Evolutionary conservation across 2,329 filamentous ascomycete genomes (phyloP), one percentile per base, ranked within the genome.

Genomic region (Alternaria brassicicola): DNA sequence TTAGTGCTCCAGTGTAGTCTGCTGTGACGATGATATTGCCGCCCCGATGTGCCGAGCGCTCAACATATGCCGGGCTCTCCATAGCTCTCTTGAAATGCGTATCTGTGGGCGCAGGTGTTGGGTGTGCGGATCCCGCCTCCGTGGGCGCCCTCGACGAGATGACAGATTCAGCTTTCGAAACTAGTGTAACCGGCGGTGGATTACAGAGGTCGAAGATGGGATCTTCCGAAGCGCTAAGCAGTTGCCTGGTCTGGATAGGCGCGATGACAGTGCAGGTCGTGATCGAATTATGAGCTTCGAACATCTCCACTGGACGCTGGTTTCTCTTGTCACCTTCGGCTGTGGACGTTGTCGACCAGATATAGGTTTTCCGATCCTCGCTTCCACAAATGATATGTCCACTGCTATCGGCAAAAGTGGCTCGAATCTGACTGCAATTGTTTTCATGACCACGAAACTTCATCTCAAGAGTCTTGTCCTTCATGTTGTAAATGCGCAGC

Each of bases 151-250:
- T 81, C 0, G 84, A 85, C 1, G 83, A 84, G 6, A 77, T 74
- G 49, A 78, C 73, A 15, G 84, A 84, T 68, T 95, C 91, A 19
- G 89, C 87, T 25, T 88, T 85, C 64, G 89, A 93, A 61, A 93
- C 83, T 17, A 98, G 82, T 6, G 88, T 93, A 15, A 98, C 88
- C 0, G 94, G 93, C 0, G 94, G 95, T 5, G 95, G 95, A 68
- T 98, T 98, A 82, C 95, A 98, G 1, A 98, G 83, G 68, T 97
- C 93, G 75, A 93, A 99, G n/a, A 99, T 86, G 1, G 95, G 93
- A 73, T 99, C 93, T 54, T 92, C 91, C 0, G 93, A 96, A 13
- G 86, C 85, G 49, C 90, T 88, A 0, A 99, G 84, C 2, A 95
- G 82, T 70, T 91, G 89, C 56, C 91, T 86, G 10, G 92, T 93